Percentiles rank a stretch among this genome's conserved stretches.
Evolutionary conservation across 2,329 filamentous ascomycete species (phyloP).

Genomic region (Dactylellina cionopaga): DNA sequence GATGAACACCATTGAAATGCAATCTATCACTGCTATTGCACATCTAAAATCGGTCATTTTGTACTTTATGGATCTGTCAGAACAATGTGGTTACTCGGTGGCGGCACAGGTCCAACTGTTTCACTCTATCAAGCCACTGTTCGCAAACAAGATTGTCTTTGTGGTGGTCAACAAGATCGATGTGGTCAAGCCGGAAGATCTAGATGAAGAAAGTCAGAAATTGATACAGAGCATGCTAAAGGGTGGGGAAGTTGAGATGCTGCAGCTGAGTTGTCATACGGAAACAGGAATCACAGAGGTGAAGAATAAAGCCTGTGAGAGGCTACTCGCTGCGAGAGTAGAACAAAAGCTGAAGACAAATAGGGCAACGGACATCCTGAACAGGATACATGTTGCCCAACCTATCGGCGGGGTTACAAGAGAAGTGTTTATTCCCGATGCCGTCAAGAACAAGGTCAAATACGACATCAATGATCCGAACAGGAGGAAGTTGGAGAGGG

Average conservation of each 20-base stretch:
- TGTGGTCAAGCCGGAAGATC: constrained; percentile 83
- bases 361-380: constrained; percentile 87
- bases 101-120: constrained; percentile 93
- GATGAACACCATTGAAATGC: constrained; percentile 99
- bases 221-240: constrained; percentile 83
- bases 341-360: constrained; percentile 92
- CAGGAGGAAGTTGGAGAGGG: constrained; percentile 79
- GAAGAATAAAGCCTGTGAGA: constrained; percentile 93
- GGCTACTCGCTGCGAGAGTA: constrained; percentile 89
- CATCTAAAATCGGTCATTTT: constrained; percentile 94
- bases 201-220: constrained; percentile 79
- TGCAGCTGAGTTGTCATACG: constrained; percentile 94
- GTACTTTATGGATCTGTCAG: constrained; percentile 97
- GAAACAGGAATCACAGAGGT: constrained; percentile 93
- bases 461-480: constrained; percentile 92
- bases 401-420: constrained; percentile 82
- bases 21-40: constrained; percentile 96
- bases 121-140: constrained; percentile 94
- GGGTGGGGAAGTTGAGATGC: constrained; percentile 87
- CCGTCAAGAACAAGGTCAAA: constrained; percentile 80
- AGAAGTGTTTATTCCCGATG: constrained; percentile 89
- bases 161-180: constrained; percentile 99
- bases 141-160: constrained; percentile 96
- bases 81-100: constrained; percentile 95
- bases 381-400: constrained; percentile 95